Evolutionary conservation across 768 basidiomycete species (phyloP).

Genomic region (Porpolomopsis calyptriformis): DNA sequence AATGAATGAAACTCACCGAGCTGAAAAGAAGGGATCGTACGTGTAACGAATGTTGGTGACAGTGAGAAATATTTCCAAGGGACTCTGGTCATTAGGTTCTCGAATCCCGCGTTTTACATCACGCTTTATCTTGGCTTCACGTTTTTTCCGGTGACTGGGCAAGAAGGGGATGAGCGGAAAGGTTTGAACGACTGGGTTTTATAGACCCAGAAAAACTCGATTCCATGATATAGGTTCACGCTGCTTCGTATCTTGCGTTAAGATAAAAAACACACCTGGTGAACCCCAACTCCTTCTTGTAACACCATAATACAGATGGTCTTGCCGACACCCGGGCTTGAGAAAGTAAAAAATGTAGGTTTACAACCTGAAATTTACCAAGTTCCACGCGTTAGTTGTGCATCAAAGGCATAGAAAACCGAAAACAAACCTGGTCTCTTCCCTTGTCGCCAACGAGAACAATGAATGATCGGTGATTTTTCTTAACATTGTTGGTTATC

Average conservation of each 20-base stretch:
- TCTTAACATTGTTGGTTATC: constrained; percentile 88
- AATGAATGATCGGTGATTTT: constrained; percentile 90
- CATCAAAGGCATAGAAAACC: too few relatives aligned
- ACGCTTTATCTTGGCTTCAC: constrained; percentile 92
- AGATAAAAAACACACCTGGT: constrained; percentile 46
- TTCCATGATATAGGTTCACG: too few relatives aligned
- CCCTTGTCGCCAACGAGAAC: constrained; percentile 93
- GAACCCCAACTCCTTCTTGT: constrained; percentile 97
- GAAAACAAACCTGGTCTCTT: constrained; percentile 67
- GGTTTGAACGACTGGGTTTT: too few relatives aligned
- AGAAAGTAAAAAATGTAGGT: constrained; percentile 88
- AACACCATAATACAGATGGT: constrained; percentile 94
- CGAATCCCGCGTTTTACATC: constrained; percentile 91
- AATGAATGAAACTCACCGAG: not conserved
- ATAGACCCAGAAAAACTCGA: too few relatives aligned
- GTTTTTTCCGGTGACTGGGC: constrained; percentile 84
- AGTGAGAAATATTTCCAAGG: constrained; percentile 96
- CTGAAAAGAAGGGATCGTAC: constrained; percentile 33
- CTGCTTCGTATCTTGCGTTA: not conserved
- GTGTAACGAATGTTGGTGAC: constrained; percentile 99
- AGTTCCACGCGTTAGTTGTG: not conserved
- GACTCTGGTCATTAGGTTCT: constrained; percentile 90
- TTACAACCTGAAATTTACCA: constrained; percentile 55
- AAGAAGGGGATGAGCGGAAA: constrained; percentile 3
- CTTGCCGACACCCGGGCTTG: constrained; percentile 83